phyloP scores from a whole-genome alignment of 345 rosid genomes.

The Cardiospermum halicacabum region DNA sequence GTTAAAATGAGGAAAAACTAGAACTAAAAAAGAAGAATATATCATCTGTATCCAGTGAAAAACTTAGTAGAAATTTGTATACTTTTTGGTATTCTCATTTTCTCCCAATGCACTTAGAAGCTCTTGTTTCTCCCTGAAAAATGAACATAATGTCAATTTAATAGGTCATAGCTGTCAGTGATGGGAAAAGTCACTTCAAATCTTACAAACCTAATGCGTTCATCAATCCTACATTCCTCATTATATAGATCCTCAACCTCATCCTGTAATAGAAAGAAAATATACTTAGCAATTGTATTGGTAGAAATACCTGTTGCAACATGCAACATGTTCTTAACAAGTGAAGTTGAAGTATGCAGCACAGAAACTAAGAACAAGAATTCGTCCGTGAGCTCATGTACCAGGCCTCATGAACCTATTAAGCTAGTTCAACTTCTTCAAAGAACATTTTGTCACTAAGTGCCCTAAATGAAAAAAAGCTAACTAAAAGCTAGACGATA shows the following conservation, averaged over 20 bases:
- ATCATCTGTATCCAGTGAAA: background rate
- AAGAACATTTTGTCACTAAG: background rate
- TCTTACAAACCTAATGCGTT: constrained; percentile 50
- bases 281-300: background rate
- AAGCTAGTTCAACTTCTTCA: background rate
- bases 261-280: constrained; percentile 31
- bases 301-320: background rate
- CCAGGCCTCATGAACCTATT: background rate
- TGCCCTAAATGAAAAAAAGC: background rate
- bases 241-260: constrained; percentile 45
- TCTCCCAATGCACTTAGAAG: constrained; percentile 46
- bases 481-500: background rate
- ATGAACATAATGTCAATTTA: constrained; percentile 18
- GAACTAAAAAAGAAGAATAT: background rate
- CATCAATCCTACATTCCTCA: constrained; percentile 54
- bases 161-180: constrained; percentile 9
- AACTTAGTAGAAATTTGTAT: constrained; percentile 8
- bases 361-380: background rate
- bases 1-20: background rate
- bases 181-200: constrained; percentile 4
- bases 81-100: constrained; percentile 46
- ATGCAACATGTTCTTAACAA: too few species aligned
- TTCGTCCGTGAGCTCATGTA: background rate
- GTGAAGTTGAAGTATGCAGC: background rate
- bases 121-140: constrained; percentile 52